Base-by-base conservation (phyloP, 176 grass and related monocot species). In the Ensete ventricosum region DNA sequence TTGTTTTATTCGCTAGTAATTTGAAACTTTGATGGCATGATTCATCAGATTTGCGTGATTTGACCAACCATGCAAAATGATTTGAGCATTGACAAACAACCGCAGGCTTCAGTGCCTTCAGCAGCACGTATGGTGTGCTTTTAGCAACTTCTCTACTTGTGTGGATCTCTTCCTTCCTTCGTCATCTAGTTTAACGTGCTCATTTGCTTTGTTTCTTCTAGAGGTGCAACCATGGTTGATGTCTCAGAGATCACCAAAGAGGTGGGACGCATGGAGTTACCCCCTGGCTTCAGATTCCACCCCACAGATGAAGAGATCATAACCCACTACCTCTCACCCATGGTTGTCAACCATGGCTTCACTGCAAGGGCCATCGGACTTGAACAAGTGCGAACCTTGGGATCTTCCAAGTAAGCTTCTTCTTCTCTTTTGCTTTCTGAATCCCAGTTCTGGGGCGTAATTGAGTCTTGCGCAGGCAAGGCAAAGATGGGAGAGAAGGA, bases 211-310 rank as follows among this genome's bases (percentile, higher is more conserved):
- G 24, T 25, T 25, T 25, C 24, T 25, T 25, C 24, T 25, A 25
- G 24, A 43, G 34, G 34, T 6, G 34, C 4, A 25, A 43, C 34
- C 34, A 6, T 43, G 34, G 84, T 63, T 69, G 86, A 91, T 74
- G 86, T 84, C 6, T 13, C 92, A 54, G 34, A 43, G 34, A 25
- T 25, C 24, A 25, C 24, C 24, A 25, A 25, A 25, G 24, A 25
- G 24, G 34, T 6, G 5, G 34, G 34, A 4, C 5, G 55, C 11
- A 57, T 57, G 17, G 83, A 90, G 25, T 82, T 96, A 76, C 89
- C 92, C 29, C 92, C 89, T 5, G 92, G 92, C 4, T 96, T 96
- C 84, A 74, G 92, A 24, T 96, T 96, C 85, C 92, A 96, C 85
- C 89, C 92, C 53, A 84, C 84, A 6, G 92, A 96, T 82, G 92